Evolutionary conservation across 108 stramenopile species (phyloP), one percentile per base, ranked within the genome.

Genomic region (Skeletonema grethae): DNA sequence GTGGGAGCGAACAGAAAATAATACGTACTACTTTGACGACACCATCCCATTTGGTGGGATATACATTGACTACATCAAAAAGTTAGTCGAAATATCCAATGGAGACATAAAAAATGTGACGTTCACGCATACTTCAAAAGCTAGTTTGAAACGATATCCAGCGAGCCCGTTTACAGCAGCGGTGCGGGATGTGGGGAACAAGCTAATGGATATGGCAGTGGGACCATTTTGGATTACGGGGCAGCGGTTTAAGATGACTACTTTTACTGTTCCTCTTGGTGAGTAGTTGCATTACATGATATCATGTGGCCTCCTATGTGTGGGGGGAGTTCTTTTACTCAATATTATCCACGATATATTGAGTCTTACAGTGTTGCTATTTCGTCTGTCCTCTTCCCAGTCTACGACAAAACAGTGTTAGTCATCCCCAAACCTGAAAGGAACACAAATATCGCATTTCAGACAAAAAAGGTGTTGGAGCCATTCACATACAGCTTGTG

Each of bases 221-320:
- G 72, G 72, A 22, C 72, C 72, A 25, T 72, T 63, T 36, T 72
- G 72, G 72, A 57, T 72, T 6, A 72, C 72, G 4, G 72, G 63
- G 10, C 38, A 72, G 8, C 8, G 22, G 8, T 57, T 57, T 0
- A 24, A 25, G 56, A 57, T 57, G 56, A 57, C 56, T 11, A n/a
- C 25, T 11, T 24, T 69, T 69, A n/a, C 56, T 18, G 56, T 39
- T 36, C 60, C 60, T 18, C 60, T 61, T 36, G 8, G 50, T 36
- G 5, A 61, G 60, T 53, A 2, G 4, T 53, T 53, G 25, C 1
- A 28, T 20, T 22, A 22, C 22, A 38, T 11, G 9, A 38, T 38
- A 34, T 34, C 4, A 5, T 34, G 4, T 34, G 32, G 4, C 32
- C 32, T 7, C 32, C 2, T 38, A 38, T 28, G 25, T 28, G 25